Evolutionary conservation across 805 yeast species (phyloP).

Genomic region (Monosporozyma siamensis): DNA sequence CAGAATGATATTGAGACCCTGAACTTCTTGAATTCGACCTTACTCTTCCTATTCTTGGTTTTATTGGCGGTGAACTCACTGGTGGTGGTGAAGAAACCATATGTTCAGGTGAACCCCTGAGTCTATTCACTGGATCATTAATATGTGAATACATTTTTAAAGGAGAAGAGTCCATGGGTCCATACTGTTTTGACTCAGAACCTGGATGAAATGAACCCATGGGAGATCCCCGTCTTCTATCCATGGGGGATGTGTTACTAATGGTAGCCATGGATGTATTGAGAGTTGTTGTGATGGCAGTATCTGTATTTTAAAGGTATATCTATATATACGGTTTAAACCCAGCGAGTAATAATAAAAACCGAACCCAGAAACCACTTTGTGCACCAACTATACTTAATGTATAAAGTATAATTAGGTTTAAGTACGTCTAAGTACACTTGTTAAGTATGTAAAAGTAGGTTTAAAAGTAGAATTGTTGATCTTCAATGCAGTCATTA

Average conservation of each 20-base stretch:
- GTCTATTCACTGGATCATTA: neutral
- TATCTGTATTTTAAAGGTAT: too few relatives aligned
- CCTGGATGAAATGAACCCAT: neutral
- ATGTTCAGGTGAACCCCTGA: neutral
- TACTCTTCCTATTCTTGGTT: conserved; percentile 11
- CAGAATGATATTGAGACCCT: conserved; percentile 14
- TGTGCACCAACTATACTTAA: too few relatives aligned
- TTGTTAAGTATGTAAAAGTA: too few relatives aligned
- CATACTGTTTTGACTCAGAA: neutral
- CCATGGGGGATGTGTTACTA: neutral
- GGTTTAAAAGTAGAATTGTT: too few relatives aligned
- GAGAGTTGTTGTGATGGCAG: too few relatives aligned
- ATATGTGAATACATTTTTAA: neutral
- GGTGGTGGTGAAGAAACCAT: neutral
- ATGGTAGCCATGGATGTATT: neutral
- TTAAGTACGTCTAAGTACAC: too few relatives aligned
- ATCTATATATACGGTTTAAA: too few relatives aligned
- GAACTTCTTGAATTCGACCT: conserved; percentile 26
- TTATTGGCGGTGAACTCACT: too few relatives aligned
- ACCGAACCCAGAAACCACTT: too few relatives aligned
- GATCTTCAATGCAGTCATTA: too few relatives aligned
- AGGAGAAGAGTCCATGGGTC: neutral
- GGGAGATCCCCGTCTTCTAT: neutral
- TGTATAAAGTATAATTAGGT: too few relatives aligned
- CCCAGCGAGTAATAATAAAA: too few relatives aligned